Evolutionary conservation across 805 yeast genomes (phyloP).

Genomic region (Gaillardinia entomophila): DNA sequence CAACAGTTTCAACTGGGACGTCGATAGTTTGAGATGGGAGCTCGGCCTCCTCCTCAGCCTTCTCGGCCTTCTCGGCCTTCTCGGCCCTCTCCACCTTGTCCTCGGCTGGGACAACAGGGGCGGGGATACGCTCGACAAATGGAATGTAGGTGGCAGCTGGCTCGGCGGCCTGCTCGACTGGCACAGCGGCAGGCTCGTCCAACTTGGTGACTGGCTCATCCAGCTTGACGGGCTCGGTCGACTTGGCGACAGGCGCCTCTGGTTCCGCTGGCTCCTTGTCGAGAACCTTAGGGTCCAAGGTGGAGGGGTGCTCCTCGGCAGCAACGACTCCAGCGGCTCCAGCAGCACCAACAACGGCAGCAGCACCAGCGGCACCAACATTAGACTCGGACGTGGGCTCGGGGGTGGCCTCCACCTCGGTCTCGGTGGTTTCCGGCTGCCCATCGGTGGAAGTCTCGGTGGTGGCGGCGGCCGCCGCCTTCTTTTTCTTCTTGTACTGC

Average conservation of each 20-base stretch:
- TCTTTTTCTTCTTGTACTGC: constrained; percentile 38
- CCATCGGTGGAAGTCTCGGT: constrained; percentile 6
- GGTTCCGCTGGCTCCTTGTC: constrained; percentile 12
- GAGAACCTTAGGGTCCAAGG: background rate
- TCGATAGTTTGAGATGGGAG: too few species aligned
- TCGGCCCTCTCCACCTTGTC: constrained; percentile 1
- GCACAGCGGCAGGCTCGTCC: constrained; percentile 3
- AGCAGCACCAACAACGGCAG: background rate
- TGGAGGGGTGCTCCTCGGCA: background rate
- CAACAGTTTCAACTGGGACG: background rate
- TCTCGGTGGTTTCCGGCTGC: constrained; percentile 8
- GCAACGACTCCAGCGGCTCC: background rate
- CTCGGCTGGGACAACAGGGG: background rate
- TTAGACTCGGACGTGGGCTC: constrained; percentile 10
- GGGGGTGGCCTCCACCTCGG: constrained; percentile 12
- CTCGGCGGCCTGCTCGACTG: background rate
- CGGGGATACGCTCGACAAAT: too few species aligned
- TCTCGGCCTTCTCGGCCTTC: constrained; percentile 3
- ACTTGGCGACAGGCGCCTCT: background rate
- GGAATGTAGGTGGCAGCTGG: too few species aligned
- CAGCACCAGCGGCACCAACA: background rate
- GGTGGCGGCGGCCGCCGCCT: constrained; percentile 19
- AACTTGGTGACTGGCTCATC: background rate
- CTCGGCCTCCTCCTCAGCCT: constrained; percentile 1
- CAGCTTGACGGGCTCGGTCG: constrained; percentile 1